phyloP scores from a whole-genome alignment of 2,329 filamentous ascomycete genomes.

The Raffaelea ambrosiae region DNA sequence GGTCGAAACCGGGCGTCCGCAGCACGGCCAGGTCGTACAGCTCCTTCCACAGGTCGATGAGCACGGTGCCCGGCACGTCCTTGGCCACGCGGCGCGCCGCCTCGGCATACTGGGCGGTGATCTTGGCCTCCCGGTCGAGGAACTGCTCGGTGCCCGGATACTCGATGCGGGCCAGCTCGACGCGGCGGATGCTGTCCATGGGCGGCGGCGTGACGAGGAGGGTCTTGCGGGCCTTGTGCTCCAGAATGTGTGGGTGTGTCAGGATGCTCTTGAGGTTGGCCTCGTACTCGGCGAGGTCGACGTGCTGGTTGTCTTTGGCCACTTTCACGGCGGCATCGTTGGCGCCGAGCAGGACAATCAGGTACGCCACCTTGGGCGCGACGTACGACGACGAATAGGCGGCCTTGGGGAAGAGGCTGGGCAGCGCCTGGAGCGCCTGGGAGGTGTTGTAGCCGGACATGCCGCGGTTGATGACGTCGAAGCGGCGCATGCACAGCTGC shows the following conservation, averaged over 20 bases:
- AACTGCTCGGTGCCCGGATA: slow-evolving; percentile 30
- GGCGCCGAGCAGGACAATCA: slow-evolving; percentile 75
- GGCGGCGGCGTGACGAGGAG: slow-evolving; percentile 79
- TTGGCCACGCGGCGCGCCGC: slow-evolving; percentile 59
- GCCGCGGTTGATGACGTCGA: slow-evolving; percentile 85
- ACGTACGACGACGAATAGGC: slow-evolving; percentile 24
- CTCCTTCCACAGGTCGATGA: slow-evolving; percentile 72
- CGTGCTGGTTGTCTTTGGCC: slow-evolving; percentile 59
- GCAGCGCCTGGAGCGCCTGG: slow-evolving; percentile 61
- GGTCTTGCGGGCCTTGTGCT: slow-evolving; percentile 65
- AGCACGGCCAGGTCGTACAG: slow-evolving; percentile 63
- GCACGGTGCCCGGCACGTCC: slow-evolving; percentile 54
- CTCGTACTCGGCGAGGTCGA: slow-evolving; percentile 68
- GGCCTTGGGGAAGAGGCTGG: slow-evolving; percentile 54
- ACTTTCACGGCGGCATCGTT: slow-evolving; percentile 74
- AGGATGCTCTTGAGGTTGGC: slow-evolving; percentile 65
- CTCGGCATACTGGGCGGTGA: slow-evolving; percentile 49
- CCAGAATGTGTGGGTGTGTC: slow-evolving; percentile 58
- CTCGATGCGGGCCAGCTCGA: slow-evolving; percentile 33
- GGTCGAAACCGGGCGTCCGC: slow-evolving; percentile 48
- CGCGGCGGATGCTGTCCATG: slow-evolving; percentile 64
- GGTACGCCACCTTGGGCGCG: slow-evolving; percentile 54
- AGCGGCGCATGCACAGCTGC: slow-evolving; percentile 59
- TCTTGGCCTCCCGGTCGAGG: slow-evolving; percentile 35
- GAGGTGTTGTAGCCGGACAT: slow-evolving; percentile 79